These are phyloP conservation scores for Rhodomyrtus psidioides DNA, from an alignment of 441 rosid genomes.

Conservation along the genomic window DNA sequence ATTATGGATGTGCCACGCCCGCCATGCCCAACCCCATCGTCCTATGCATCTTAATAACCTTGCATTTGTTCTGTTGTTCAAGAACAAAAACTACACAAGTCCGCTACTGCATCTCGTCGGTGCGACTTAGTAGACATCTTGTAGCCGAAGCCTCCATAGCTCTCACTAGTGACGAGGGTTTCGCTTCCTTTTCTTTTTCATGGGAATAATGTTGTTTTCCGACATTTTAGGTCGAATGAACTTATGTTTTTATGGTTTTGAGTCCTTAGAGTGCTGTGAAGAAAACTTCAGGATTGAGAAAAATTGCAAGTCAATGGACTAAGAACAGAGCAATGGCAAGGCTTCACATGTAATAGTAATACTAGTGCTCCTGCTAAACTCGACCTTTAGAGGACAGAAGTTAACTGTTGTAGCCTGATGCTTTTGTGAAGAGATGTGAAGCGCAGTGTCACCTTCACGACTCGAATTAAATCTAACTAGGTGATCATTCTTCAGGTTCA, in stretches of 20 bases:
- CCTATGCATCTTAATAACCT: neutral
- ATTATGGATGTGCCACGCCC: neutral
- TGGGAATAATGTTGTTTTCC: neutral
- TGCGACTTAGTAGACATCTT: neutral
- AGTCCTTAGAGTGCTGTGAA: neutral
- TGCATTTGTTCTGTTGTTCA: neutral
- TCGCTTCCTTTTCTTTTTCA: neutral
- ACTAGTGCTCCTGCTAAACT: neutral
- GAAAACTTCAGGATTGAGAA: neutral
- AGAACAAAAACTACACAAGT: neutral
- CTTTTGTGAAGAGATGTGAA: neutral
- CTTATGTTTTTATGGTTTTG: neutral
- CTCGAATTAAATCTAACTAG: neutral
- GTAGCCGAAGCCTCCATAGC: neutral
- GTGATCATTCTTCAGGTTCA: neutral
- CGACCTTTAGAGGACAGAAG: neutral
- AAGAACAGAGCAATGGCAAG: neutral
- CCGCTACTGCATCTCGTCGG: rapidly evolving
- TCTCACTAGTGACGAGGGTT: neutral
- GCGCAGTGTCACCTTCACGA: neutral
- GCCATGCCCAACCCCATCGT: neutral
- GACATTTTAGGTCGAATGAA: neutral
- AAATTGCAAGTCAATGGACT: neutral
- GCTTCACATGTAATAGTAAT: neutral
- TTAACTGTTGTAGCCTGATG: neutral